A percentile compares a stretch with the other conserved stretches of the same genome.
Conservation (phyloP, 148 eudicot genomes). For the Vaccinium corymbosum region DNA sequence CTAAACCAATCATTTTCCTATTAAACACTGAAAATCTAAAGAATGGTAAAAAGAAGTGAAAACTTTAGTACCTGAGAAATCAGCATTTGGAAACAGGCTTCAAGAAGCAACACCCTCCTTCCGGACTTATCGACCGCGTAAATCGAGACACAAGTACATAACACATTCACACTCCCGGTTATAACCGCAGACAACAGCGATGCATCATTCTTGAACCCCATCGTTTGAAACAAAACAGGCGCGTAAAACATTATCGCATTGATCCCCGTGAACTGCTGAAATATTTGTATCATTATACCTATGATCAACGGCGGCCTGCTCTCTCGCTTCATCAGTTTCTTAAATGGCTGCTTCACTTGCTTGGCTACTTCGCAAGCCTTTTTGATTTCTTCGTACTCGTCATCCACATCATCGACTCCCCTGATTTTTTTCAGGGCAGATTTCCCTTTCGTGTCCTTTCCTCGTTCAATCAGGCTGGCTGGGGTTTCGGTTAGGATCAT, state of each 20-base stretch:
- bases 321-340: constrained; percentile 31
- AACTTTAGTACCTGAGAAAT: constrained; percentile 30
- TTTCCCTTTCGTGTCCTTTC: constrained; percentile 25
- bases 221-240: constrained; percentile 53
- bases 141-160: constrained; percentile 42
- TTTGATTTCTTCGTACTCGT: constrained; percentile 31
- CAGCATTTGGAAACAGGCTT: constrained; percentile 58
- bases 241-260: constrained; percentile 66
- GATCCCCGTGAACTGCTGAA: constrained; percentile 63
- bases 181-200: constrained; percentile 44
- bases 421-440: constrained; percentile 34
- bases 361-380: constrained; percentile 36
- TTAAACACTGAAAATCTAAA: background rate
- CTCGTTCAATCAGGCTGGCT: constrained; percentile 37
- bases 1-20: no score
- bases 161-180: constrained; percentile 45
- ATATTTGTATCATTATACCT: constrained; percentile 35
- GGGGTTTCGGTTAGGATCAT: constrained; percentile 55
- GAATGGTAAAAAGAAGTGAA: background rate
- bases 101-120: constrained; percentile 44
- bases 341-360: constrained; percentile 35
- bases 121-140: constrained; percentile 47
- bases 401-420: constrained; percentile 41
- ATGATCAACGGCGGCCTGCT: constrained; percentile 42
- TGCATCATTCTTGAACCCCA: constrained; percentile 48